Conservation (phyloP, 768 basidiomycete species). For the Auricularia heimuer region DNA sequence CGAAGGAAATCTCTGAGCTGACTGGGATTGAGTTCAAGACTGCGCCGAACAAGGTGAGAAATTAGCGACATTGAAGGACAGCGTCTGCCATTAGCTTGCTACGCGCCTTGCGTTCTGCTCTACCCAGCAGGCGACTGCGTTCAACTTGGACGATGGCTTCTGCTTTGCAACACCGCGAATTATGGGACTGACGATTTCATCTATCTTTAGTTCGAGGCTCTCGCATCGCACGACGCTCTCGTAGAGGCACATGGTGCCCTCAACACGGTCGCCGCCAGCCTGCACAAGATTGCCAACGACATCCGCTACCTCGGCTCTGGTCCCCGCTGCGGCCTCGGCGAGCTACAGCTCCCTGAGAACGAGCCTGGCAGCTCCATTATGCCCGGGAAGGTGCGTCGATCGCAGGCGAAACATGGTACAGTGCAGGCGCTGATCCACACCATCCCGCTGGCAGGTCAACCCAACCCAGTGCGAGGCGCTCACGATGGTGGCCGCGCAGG, state of each 20-base stretch:
- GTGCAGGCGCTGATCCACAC: too few relatives aligned
- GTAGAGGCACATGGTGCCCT: constrained; percentile 96
- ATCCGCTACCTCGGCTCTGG: constrained; percentile 97
- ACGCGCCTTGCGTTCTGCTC: too few relatives aligned
- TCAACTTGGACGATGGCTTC: too few relatives aligned
- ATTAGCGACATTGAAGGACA: neutral
- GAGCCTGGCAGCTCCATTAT: constrained; percentile 99
- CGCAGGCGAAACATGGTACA: too few relatives aligned
- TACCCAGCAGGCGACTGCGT: too few relatives aligned
- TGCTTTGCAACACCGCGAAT: too few relatives aligned
- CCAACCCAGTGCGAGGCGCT: constrained; percentile 98
- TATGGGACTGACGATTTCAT: too few relatives aligned
- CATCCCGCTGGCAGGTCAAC: constrained; percentile 48
- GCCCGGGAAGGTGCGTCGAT: constrained; percentile 65
- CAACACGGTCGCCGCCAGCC: constrained; percentile 89
- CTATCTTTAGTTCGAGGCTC: constrained; percentile 74
- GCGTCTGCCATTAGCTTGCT: neutral
- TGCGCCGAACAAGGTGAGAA: constrained; percentile 87
- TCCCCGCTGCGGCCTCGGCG: constrained; percentile 94
- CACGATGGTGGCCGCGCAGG: constrained; percentile 98
- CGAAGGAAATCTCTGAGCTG: constrained; percentile 81
- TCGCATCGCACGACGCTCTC: constrained; percentile 96
- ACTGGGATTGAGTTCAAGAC: constrained; percentile 90
- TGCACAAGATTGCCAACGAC: constrained; percentile 99
- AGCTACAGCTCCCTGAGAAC: constrained; percentile 91